These are phyloP conservation scores for Colletotrichum godetiae DNA, from an alignment of 2,329 filamentous ascomycete genomes.

Conservation along the genomic window DNA sequence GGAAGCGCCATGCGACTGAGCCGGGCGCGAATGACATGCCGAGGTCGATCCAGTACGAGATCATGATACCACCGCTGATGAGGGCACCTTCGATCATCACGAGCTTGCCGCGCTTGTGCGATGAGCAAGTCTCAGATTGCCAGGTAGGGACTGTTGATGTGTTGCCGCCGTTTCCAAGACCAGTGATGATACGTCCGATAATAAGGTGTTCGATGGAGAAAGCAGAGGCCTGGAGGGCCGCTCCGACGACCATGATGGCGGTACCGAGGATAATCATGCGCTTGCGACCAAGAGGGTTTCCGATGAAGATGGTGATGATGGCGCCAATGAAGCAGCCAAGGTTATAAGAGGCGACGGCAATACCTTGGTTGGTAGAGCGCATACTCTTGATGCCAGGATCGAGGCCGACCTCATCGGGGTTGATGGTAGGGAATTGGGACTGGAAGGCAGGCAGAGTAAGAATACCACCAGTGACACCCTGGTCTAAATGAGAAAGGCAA, in stretches of 20 bases:
- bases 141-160: constrained; percentile 66
- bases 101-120: constrained; percentile 68
- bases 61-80: constrained; percentile 67
- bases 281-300: constrained; percentile 55
- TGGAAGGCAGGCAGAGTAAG: constrained; percentile 75
- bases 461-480: constrained; percentile 81
- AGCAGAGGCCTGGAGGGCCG: constrained; percentile 55
- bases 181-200: constrained; percentile 61
- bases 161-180: constrained; percentile 49
- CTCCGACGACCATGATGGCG: constrained; percentile 56
- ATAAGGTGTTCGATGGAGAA: constrained; percentile 65
- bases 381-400: constrained; percentile 46
- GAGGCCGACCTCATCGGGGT: constrained; percentile 40
- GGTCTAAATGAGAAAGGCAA: constrained; percentile 63
- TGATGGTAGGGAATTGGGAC: constrained; percentile 53
- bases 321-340: constrained; percentile 68
- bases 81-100: constrained; percentile 71
- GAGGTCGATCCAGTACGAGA: constrained; percentile 71
- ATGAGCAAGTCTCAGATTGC: constrained; percentile 69
- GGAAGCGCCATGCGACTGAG: constrained; percentile 69
- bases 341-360: constrained; percentile 67
- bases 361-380: constrained; percentile 64
- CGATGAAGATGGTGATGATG: constrained; percentile 44
- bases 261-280: constrained; percentile 55
- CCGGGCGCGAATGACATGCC: constrained; percentile 64